Evolutionary conservation across 257 asterid species (phyloP), one percentile per base, ranked within the genome.

Genomic region (Gentiana macrophylla): DNA sequence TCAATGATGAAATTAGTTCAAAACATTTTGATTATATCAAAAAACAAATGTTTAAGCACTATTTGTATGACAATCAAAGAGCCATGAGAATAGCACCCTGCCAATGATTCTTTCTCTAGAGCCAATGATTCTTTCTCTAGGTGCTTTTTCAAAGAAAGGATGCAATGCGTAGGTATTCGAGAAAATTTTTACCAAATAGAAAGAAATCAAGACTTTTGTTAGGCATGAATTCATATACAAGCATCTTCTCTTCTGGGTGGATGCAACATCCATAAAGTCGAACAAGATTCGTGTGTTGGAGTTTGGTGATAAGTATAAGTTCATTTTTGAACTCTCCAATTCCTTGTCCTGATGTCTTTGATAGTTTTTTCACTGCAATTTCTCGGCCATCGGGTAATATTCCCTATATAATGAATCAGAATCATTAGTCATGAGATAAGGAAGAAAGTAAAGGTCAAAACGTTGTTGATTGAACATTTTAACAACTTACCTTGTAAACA

Each of bases 231-330:
- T 84, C 86, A 41, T 79, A 84, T 15, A 82, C 62, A 15, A 79
- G 63, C 80, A 82, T 77, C 46, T 72, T 82, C 49, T 85, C 86
- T 11, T 78, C 80, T 63, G 67, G 79, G 48, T 64, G 81, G 53
- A 76, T 51, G 72, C 89, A 72, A 24, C 74, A 80, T 6, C 92
- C 92, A 0, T 69, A n/a, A 35, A 86, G 72, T 55, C 67, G 71
- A 32, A 86, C 87, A 49, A 83, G 85, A 69, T 86, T 80, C 15
- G 76, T 79, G 65, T 83, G 93, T 53, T 83, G 84, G 56, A 86
- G 66, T 48, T 83, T 81, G 33, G 86, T 75, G 49, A 86, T 72
- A 7, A 86, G 83, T 46, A 71, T 64, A 0, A 82, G 74, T 72
- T 86, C 89, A 6, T 71, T 80, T 52, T 82, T 82, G 52, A 86